A percentile compares a stretch with the other conserved stretches of the same genome.
phyloP scores from a whole-genome alignment of 495 filamentous ascomycete species.

The Parathielavia hyrcaniae region DNA sequence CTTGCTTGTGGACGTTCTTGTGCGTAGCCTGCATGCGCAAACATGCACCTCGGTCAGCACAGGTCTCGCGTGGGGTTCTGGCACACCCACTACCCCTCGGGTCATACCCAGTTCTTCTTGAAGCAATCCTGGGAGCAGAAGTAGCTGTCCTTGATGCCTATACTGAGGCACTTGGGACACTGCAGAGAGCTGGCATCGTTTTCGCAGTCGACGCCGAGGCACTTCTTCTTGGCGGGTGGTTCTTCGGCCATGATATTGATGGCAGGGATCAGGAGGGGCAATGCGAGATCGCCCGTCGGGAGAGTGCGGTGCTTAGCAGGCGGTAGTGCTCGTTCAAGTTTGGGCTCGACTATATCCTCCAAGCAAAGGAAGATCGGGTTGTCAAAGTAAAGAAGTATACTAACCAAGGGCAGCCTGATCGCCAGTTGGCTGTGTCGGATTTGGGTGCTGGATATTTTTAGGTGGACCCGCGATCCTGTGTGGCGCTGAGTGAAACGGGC shows the following conservation, averaged over 20 bases:
- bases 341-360: not conserved
- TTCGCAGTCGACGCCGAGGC: conserved; percentile 69
- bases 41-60: conserved; percentile 13
- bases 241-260: conserved; percentile 39
- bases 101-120: conserved; percentile 90
- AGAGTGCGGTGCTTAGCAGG: not conserved
- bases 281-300: not conserved
- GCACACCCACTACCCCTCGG: too few relatives aligned
- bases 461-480: too few relatives aligned
- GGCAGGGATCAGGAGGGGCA: not conserved
- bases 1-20: conserved; percentile 76
- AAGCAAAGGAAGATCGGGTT: too few relatives aligned
- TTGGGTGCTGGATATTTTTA: too few relatives aligned
- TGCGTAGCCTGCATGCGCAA: conserved; percentile 59
- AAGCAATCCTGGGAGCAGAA: conserved; percentile 99
- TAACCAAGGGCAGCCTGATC: too few relatives aligned
- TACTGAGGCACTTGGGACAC: conserved; percentile 89
- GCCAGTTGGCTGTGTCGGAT: too few relatives aligned
- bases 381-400: too few relatives aligned
- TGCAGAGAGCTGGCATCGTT: conserved; percentile 80
- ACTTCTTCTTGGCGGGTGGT: conserved; percentile 58
- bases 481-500: too few relatives aligned
- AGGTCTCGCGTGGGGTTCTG: not conserved
- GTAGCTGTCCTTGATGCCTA: conserved; percentile 78
- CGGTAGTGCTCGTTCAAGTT: too few relatives aligned